Percentiles rank a stretch among this genome's conserved stretches.
These are phyloP conservation scores for Penicillium hordei DNA, from an alignment of 2,329 filamentous ascomycete genomes.

Conservation along the genomic window DNA sequence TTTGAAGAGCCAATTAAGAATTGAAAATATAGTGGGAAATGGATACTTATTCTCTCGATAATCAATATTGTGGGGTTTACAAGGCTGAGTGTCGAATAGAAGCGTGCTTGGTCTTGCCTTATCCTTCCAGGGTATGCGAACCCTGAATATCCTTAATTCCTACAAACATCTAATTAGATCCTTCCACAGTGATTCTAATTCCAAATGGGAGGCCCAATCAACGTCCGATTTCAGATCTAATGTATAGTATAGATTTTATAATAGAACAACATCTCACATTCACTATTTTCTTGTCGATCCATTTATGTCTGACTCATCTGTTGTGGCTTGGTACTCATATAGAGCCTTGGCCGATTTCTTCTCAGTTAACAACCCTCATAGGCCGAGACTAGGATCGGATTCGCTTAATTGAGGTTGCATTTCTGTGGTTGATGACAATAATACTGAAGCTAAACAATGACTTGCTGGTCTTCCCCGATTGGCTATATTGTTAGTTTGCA, in stretches of 20 bases:
- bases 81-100: background rate
- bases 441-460: background rate
- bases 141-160: background rate
- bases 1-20: background rate
- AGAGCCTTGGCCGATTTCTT: background rate
- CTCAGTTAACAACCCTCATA: too few relatives aligned
- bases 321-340: background rate
- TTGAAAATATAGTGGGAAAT: background rate
- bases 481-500: background rate
- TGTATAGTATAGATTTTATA: too few relatives aligned
- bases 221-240: background rate
- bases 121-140: too few relatives aligned
- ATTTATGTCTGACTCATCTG: background rate
- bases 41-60: background rate
- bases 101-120: background rate
- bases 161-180: background rate
- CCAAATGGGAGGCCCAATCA: background rate
- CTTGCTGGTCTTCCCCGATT: background rate
- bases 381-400: background rate
- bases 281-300: background rate
- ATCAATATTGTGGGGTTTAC: background rate
- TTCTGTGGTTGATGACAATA: background rate
- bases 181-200: background rate
- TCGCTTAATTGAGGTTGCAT: background rate
- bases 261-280: background rate